phyloP scores from a whole-genome alignment of 2,329 filamentous ascomycete genomes.

The Mycocentrospora acerina region DNA sequence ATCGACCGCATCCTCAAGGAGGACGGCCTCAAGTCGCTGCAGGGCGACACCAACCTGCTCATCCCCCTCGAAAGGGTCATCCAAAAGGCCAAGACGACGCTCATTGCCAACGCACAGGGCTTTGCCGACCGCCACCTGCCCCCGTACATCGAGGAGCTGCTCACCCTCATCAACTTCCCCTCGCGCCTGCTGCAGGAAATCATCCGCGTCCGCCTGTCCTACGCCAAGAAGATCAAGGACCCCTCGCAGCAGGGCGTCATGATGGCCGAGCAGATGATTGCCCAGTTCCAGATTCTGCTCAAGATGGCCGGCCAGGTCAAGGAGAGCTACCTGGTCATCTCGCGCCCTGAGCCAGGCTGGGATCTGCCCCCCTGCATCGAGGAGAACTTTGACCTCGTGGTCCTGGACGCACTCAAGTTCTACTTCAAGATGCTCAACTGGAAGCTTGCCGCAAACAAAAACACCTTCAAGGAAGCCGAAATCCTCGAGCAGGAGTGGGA shows the following conservation, averaged over 20 bases:
- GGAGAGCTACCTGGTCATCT: conserved; percentile 79
- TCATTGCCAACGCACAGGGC: conserved; percentile 80
- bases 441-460: conserved; percentile 97
- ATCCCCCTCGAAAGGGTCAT: conserved; percentile 82
- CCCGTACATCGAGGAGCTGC: conserved; percentile 92
- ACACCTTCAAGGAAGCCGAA: conserved; percentile 98
- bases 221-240: conserved; percentile 94
- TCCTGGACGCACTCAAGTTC: conserved; percentile 90
- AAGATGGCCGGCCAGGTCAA: conserved; percentile 93
- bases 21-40: conserved; percentile 87
- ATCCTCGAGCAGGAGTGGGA: conserved; percentile 97
- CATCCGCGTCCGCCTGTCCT: conserved; percentile 85
- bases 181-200: conserved; percentile 95
- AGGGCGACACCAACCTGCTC: conserved; percentile 82
- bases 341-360: conserved; percentile 88
- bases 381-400: conserved; percentile 89
- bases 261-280: conserved; percentile 97
- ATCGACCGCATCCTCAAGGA: conserved; percentile 94
- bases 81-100: conserved; percentile 85
- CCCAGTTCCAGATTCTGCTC: conserved; percentile 90
- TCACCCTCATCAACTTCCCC: conserved; percentile 96
- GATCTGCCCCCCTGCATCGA: conserved; percentile 94
- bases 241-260: conserved; percentile 87
- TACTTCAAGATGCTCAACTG: conserved; percentile 99
- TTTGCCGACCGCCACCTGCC: conserved; percentile 90